Evolutionary conservation across 768 basidiomycete genomes (phyloP).

Genomic region (Chlorophyllum brunneum): DNA sequence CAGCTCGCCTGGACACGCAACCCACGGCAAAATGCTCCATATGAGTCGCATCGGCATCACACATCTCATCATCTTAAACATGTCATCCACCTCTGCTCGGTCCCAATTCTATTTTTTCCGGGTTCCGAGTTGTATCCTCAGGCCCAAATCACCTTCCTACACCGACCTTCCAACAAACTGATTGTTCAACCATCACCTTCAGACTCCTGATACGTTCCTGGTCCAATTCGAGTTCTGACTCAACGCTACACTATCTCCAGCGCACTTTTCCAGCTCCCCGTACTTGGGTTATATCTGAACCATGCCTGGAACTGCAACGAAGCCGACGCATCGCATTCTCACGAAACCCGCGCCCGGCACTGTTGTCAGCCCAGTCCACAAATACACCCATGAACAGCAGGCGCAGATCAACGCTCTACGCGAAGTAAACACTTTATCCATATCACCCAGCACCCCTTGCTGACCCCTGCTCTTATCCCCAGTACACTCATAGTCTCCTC

Average conservation of each 20-base stretch:
- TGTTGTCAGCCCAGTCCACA: constrained; percentile 47
- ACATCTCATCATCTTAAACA: neutral
- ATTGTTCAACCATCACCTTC: neutral
- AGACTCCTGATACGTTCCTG: too few relatives aligned
- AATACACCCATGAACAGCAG: constrained; percentile 62
- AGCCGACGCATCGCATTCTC: constrained; percentile 34
- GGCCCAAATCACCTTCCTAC: too few relatives aligned
- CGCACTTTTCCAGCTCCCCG: too few relatives aligned
- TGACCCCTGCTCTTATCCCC: neutral
- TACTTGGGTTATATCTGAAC: neutral
- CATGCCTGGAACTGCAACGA: neutral
- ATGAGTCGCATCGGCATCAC: neutral
- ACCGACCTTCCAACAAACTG: too few relatives aligned
- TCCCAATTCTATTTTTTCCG: neutral
- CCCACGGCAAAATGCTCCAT: constrained; percentile 1
- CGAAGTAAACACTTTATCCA: constrained; percentile 50
- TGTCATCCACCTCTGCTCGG: neutral
- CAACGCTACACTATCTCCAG: too few relatives aligned
- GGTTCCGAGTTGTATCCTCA: too few relatives aligned
- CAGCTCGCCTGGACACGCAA: neutral
- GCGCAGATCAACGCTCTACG: constrained; percentile 55
- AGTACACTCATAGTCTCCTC: constrained; percentile 67
- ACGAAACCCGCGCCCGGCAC: constrained; percentile 53
- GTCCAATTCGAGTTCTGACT: too few relatives aligned
- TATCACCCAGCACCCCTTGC: neutral